Evolutionary conservation across 106 monocot genomes (phyloP).

Genomic region (Ottelia alismoides): DNA sequence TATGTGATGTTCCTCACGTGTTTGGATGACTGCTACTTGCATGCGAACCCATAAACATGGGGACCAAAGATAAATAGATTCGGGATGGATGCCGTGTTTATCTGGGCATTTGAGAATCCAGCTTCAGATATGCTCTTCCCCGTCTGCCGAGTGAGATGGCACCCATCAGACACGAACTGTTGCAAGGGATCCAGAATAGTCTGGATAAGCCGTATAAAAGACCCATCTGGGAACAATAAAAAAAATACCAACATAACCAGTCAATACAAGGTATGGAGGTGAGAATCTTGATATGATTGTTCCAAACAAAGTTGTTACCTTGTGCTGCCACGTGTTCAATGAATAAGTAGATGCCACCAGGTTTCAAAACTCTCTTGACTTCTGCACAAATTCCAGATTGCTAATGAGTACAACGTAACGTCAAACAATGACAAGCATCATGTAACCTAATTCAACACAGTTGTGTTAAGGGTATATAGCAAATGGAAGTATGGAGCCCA

Average conservation of each 20-base stretch:
- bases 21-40: no score
- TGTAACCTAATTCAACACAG: no score
- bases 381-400: slow-evolving; percentile 74
- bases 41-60: slow-evolving; percentile 78
- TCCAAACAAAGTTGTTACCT: slow-evolving; percentile 24
- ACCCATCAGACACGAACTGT: slow-evolving; percentile 79
- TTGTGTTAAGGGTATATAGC: no score
- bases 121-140: slow-evolving; percentile 47
- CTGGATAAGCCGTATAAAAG: slow-evolving; percentile 49
- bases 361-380: slow-evolving; percentile 76
- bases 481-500: no score
- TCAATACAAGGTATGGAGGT: neutral
- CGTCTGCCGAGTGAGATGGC: slow-evolving; percentile 75
- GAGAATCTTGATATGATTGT: neutral
- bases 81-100: slow-evolving; percentile 24
- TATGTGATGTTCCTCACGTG: no score
- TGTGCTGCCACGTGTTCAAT: slow-evolving; percentile 78
- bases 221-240: slow-evolving; percentile 32
- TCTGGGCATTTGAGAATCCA: slow-evolving; percentile 48
- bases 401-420: no score
- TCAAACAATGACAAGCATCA: no score
- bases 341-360: slow-evolving; percentile 68
- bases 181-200: slow-evolving; percentile 67
- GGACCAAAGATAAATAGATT: slow-evolving; percentile 39
- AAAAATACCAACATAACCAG: neutral